phyloP scores from a whole-genome alignment of 306 rosid genomes.

The Trifolium pratense region DNA sequence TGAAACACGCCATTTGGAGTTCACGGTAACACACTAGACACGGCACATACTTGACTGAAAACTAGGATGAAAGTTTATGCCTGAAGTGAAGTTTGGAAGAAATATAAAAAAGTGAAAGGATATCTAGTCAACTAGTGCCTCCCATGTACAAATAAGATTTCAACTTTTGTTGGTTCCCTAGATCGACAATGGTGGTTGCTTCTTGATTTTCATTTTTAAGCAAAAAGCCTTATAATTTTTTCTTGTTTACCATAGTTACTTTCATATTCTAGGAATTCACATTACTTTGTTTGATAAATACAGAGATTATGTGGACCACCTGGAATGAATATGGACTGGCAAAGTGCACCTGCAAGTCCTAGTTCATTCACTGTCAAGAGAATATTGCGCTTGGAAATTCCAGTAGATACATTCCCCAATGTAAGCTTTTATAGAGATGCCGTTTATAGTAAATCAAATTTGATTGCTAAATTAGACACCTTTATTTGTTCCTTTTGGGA shows the following conservation, averaged over 20 bases:
- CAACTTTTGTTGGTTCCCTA: not conserved
- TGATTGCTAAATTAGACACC: constrained; percentile 32
- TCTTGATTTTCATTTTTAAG: constrained; percentile 11
- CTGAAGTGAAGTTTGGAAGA: not conserved
- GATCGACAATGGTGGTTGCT: constrained; percentile 33
- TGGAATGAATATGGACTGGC: constrained; percentile 99
- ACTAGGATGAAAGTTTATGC: not conserved
- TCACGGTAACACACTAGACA: not conserved
- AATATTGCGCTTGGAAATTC: constrained; percentile 94
- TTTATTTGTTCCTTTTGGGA: constrained; percentile 20
- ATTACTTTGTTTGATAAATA: constrained; percentile 35
- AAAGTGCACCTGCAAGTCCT: constrained; percentile 97
- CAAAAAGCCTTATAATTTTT: constrained; percentile 16
- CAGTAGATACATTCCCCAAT: constrained; percentile 89
- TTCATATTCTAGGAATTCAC: not conserved
- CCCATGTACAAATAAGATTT: not conserved
- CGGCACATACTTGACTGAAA: not conserved
- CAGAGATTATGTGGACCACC: constrained; percentile 84
- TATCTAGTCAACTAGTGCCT: not conserved
- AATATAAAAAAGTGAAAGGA: not conserved
- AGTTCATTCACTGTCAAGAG: constrained; percentile 90
- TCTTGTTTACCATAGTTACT: constrained; percentile 16
- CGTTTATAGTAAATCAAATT: constrained; percentile 35
- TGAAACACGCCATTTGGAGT: too few species aligned
- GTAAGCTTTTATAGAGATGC: constrained; percentile 52